Conservation (phyloP, 208 protist genomes). For the Wallacemonas collosoma region DNA sequence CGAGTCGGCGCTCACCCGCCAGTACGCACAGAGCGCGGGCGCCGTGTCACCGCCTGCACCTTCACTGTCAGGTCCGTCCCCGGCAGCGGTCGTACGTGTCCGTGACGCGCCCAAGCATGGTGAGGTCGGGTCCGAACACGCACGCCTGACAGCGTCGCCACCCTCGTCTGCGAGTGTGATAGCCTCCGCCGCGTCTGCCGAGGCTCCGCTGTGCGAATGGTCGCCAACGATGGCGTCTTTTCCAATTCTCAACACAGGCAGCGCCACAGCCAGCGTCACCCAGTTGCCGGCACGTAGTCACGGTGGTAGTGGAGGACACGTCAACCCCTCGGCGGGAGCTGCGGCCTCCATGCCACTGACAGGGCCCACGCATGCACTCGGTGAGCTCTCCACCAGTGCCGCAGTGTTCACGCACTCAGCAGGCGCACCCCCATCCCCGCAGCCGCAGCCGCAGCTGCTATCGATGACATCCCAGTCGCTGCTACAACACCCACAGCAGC, state of each 20-base stretch:
- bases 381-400: too few relatives aligned
- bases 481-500: constrained; percentile 15
- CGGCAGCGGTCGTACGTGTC: background rate
- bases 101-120: background rate
- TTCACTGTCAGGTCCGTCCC: background rate
- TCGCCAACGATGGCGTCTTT: constrained; percentile 14
- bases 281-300: background rate
- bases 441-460: constrained; percentile 10
- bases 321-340: background rate
- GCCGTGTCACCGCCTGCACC: background rate
- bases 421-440: background rate
- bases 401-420: too few relatives aligned
- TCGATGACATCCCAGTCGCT: background rate
- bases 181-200: background rate
- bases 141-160: background rate
- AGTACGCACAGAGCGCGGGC: background rate
- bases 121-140: background rate
- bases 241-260: background rate
- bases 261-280: background rate
- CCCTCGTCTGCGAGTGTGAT: background rate
- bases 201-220: background rate
- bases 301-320: background rate
- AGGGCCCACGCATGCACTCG: too few relatives aligned
- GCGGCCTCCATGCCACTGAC: background rate
- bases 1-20: background rate